A percentile compares a stretch with the other conserved stretches of the same genome.
These are phyloP conservation scores for Stephanodiscus minutulus DNA, from an alignment of 108 stramenopile genomes.

Conservation along the genomic window DNA sequence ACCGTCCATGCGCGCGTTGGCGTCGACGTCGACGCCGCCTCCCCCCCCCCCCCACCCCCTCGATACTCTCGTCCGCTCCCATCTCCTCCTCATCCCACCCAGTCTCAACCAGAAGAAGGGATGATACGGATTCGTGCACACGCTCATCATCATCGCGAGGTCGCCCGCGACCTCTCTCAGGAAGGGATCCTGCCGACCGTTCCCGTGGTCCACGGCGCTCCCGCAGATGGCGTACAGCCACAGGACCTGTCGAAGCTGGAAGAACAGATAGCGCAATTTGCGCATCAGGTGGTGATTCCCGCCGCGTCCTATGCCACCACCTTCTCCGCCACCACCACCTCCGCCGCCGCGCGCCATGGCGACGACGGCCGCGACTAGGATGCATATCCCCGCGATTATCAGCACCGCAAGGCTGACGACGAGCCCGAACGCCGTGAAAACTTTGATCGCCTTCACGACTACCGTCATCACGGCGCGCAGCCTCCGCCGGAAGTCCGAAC, in stretches of 20 bases:
- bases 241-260: slow-evolving; percentile 73
- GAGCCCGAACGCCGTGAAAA: slow-evolving; percentile 81
- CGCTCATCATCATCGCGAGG: slow-evolving; percentile 59
- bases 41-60: slow-evolving; percentile 40
- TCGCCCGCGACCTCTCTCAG: slow-evolving; percentile 81
- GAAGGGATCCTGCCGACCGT: slow-evolving; percentile 65
- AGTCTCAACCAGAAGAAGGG: slow-evolving; percentile 75
- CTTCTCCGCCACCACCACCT: slow-evolving; percentile 15
- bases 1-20: slow-evolving; percentile 29
- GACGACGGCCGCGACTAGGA: slow-evolving; percentile 74
- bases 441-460: slow-evolving; percentile 54
- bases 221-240: slow-evolving; percentile 87
- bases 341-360: slow-evolving; percentile 63
- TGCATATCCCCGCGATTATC: slow-evolving; percentile 60
- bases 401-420: slow-evolving; percentile 76
- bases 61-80: slow-evolving; percentile 24
- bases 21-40: background rate
- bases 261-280: slow-evolving; percentile 57
- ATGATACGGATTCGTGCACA: slow-evolving; percentile 67
- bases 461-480: slow-evolving; percentile 23
- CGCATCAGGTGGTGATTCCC: slow-evolving; percentile 50
- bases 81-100: slow-evolving; percentile 46
- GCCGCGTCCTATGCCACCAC: slow-evolving; percentile 26
- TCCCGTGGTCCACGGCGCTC: slow-evolving; percentile 31
- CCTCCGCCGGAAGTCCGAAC: slow-evolving; percentile 41